A percentile compares a stretch with the other conserved stretches of the same genome.
These are phyloP conservation scores for Didymella lethalis DNA, from an alignment of 2,329 filamentous ascomycete genomes.

Conservation along the genomic window DNA sequence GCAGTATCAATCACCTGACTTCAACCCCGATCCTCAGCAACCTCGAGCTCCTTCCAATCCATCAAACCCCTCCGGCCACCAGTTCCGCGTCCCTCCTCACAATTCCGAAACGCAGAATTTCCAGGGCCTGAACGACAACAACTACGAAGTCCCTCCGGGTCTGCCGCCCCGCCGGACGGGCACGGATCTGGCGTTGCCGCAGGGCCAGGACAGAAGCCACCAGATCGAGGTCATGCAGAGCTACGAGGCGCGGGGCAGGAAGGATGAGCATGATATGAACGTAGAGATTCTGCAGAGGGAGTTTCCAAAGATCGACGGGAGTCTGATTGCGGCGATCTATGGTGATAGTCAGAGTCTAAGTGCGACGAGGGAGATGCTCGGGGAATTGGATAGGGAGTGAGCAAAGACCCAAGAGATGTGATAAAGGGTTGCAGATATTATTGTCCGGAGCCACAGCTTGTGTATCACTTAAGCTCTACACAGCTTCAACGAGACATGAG, in stretches of 20 bases:
- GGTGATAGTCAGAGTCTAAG: conserved; percentile 52
- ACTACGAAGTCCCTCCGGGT: conserved; percentile 30
- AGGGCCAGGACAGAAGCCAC: conserved; percentile 52
- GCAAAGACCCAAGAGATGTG: no score
- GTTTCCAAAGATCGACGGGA: conserved; percentile 56
- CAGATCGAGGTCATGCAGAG: conserved; percentile 55
- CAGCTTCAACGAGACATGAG: background rate
- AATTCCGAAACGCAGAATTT: conserved; percentile 20
- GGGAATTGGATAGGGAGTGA: conserved; percentile 43
- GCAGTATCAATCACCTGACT: conserved; percentile 22
- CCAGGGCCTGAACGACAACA: conserved; percentile 22
- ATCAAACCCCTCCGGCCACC: conserved; percentile 13
- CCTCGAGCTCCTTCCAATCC: conserved; percentile 6
- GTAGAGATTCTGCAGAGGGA: conserved; percentile 53
- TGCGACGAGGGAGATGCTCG: conserved; percentile 56
- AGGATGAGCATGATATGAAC: conserved; percentile 52
- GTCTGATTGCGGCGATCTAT: conserved; percentile 57
- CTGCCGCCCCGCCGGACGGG: conserved; percentile 42
- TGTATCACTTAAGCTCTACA: background rate
- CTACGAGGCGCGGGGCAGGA: conserved; percentile 46
- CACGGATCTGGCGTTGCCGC: conserved; percentile 52
- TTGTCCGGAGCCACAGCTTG: no score
- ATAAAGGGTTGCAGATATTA: no score
- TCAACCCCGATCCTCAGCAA: conserved; percentile 17
- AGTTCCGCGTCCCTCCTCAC: conserved; percentile 17